Evolutionary conservation across 176 grass and related monocot species (phyloP), one percentile per base, ranked within the genome.

Genomic region (Avena atlantica): DNA sequence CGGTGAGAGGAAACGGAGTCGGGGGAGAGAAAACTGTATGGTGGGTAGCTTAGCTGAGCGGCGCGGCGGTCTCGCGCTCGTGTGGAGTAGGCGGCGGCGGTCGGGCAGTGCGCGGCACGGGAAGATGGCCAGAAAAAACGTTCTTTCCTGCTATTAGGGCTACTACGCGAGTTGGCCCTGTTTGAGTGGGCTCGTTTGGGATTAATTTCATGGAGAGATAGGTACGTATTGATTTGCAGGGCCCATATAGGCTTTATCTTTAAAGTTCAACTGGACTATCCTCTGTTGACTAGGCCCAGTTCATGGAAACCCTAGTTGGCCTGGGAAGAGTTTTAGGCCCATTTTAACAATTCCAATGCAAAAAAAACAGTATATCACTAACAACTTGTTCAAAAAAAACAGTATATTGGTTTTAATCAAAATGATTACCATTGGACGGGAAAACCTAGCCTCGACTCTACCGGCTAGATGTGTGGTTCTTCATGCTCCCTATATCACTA

Each of bases 61-160:
- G 21, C 71, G 77, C 48, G 70, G 81, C 53, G 81, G 74, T 20
- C 6, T 82, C 14, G n/a, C 9, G 70, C 40, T 45, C 6, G 83
- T 3, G 3, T 44, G 70, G 9, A 11, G 37, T 20, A 25, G 78
- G 83, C 78, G 80, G 84, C 74, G 84, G 89, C 76, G 66, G 81
- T 49, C 19, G 13, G 0, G 50, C 40, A 37, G 44, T 16, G 31
- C 63, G 65, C 45, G 74, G 64, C 57, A 60, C 9, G 57, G 57
- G 36, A 51, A 82, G 77, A 72, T 67, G 31, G 64, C 55, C 84
- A 27, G 17, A 8, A 48, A 61, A 65, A 82, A 83, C 48, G 62
- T 65, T 65, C 4, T 65, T 14, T 67, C 79, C 56, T 83, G 20
- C 29, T 3, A 15, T 56, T 9, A 31, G 5, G 12, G 21, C 62